Conservation (phyloP, 345 rosid genomes). For the Hirschfeldia incana region DNA sequence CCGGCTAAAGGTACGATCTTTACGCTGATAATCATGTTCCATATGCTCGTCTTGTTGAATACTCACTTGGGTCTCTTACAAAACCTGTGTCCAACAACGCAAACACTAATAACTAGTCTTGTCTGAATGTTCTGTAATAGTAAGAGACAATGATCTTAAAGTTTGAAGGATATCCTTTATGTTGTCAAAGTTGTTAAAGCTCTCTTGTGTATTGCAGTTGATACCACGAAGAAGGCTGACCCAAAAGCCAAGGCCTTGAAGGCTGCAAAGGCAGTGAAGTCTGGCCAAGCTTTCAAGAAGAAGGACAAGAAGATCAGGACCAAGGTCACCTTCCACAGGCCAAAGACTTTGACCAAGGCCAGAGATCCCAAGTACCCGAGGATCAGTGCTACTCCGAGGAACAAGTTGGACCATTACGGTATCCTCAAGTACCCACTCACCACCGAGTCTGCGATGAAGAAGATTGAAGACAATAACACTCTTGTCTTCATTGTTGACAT, state of each 20-base stretch:
- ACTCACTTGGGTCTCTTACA: background rate
- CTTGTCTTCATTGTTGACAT: slow-evolving; percentile 94
- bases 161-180: background rate
- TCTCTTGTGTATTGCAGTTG: background rate
- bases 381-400: slow-evolving; percentile 78
- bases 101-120: background rate
- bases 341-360: slow-evolving; percentile 79
- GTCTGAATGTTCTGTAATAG: background rate
- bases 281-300: slow-evolving; percentile 81
- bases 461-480: slow-evolving; percentile 95
- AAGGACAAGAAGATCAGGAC: slow-evolving; percentile 77
- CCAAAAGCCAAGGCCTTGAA: slow-evolving; percentile 17
- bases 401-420: slow-evolving; percentile 91
- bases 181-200: background rate
- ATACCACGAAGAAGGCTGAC: background rate
- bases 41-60: background rate
- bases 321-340: slow-evolving; percentile 88
- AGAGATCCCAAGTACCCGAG: slow-evolving; percentile 80
- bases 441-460: slow-evolving; percentile 93
- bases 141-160: background rate
- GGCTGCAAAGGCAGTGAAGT: slow-evolving; percentile 83
- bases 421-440: slow-evolving; percentile 92
- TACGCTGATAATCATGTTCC: background rate
- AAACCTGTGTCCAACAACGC: background rate
- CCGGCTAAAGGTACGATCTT: slow-evolving; percentile 38